Conservation (phyloP, 2,329 filamentous ascomycete species). For the Emericellopsis cladophorae region DNA sequence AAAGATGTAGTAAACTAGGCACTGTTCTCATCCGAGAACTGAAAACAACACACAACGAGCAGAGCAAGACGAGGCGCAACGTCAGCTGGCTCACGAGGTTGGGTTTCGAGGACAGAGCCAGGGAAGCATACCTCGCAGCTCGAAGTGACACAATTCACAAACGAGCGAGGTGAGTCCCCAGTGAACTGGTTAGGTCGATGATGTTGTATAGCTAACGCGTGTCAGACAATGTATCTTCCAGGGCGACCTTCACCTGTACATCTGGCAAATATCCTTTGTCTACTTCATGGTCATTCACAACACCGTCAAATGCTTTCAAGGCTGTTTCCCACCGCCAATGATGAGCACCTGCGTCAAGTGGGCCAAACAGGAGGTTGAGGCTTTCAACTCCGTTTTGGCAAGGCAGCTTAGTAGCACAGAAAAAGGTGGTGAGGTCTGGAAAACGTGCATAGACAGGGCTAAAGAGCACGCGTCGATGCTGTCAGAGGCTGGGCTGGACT, state of each 20-base stretch:
- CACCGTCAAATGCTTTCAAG: conserved; percentile 79
- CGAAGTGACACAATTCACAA: conserved; percentile 68
- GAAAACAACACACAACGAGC: conserved; percentile 63
- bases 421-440: conserved; percentile 62
- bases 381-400: conserved; percentile 72
- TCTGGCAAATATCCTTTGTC: conserved; percentile 89
- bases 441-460: conserved; percentile 70
- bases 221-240: conserved; percentile 85
- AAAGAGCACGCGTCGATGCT: conserved; percentile 70
- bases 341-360: conserved; percentile 95
- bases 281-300: conserved; percentile 94
- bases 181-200: neutral
- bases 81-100: conserved; percentile 76
- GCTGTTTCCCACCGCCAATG: conserved; percentile 72
- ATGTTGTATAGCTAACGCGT: neutral
- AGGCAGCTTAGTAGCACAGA: conserved; percentile 83
- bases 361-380: conserved; percentile 91
- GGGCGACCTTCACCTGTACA: conserved; percentile 82
- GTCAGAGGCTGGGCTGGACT: conserved; percentile 79
- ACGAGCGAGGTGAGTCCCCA: conserved; percentile 54
- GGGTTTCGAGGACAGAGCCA: conserved; percentile 80
- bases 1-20: conserved; percentile 67
- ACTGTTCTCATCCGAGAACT: conserved; percentile 66
- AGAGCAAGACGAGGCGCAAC: conserved; percentile 65
- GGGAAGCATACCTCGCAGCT: conserved; percentile 75